A percentile compares a stretch with the other conserved stretches of the same genome.
These are phyloP conservation scores for Penicillium tannophilum DNA, from an alignment of 495 filamentous ascomycete genomes.

Conservation along the genomic window DNA sequence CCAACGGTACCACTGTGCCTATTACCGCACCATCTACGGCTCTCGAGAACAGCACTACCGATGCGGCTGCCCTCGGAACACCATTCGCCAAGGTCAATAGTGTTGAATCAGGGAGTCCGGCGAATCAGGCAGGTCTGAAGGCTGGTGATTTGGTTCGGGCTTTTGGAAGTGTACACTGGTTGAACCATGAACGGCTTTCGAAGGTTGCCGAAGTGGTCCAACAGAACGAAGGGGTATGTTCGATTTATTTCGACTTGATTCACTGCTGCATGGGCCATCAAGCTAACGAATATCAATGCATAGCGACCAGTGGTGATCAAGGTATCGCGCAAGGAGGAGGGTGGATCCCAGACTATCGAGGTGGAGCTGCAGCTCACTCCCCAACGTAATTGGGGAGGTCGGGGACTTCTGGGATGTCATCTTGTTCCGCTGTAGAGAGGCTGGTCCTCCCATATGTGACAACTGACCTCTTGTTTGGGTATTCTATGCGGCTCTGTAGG, in stretches of 20 bases:
- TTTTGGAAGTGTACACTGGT: slow-evolving; percentile 79
- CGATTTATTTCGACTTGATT: neutral
- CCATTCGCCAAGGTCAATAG: slow-evolving; percentile 92
- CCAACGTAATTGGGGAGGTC: slow-evolving; percentile 80
- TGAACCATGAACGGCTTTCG: slow-evolving; percentile 82
- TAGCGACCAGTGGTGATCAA: slow-evolving; percentile 70
- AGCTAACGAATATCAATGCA: slow-evolving; percentile 16
- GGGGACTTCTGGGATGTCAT: slow-evolving; percentile 87
- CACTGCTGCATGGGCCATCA: neutral
- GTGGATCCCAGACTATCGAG: slow-evolving; percentile 47
- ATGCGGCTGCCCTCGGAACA: slow-evolving; percentile 53
- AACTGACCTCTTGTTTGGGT: neutral
- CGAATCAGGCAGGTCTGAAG: slow-evolving; percentile 78
- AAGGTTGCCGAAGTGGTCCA: slow-evolving; percentile 84
- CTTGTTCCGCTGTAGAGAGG: slow-evolving; percentile 65
- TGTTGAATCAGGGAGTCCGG: slow-evolving; percentile 77
- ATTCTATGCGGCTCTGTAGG: neutral
- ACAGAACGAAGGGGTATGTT: slow-evolving; percentile 85
- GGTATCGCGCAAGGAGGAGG: slow-evolving; percentile 56
- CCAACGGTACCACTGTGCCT: slow-evolving; percentile 34
- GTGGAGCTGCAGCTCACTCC: slow-evolving; percentile 72
- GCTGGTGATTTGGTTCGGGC: slow-evolving; percentile 78
- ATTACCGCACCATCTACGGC: slow-evolving; percentile 20
- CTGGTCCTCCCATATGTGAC: slow-evolving; percentile 13
- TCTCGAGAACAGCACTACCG: slow-evolving; percentile 14